phyloP scores from a whole-genome alignment of 805 yeast species.

The Hanseniaspora lindneri region DNA sequence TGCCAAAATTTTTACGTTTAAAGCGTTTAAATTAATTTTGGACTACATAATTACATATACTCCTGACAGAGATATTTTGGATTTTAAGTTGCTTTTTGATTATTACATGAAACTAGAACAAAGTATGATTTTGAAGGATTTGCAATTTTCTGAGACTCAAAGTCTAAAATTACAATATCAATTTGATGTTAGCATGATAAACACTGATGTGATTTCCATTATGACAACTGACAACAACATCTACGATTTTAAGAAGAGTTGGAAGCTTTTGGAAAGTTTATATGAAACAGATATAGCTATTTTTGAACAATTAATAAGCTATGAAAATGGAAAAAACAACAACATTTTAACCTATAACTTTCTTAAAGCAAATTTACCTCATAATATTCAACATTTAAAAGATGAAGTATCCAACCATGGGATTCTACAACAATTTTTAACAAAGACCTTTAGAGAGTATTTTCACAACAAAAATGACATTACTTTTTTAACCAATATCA shows the following conservation, averaged over 20 bases:
- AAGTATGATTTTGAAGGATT: slow-evolving; percentile 11
- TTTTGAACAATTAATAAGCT: not conserved
- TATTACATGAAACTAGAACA: slow-evolving; percentile 13
- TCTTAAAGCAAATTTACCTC: not conserved
- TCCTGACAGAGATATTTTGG: not conserved
- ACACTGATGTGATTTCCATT: not conserved
- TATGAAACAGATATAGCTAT: not conserved
- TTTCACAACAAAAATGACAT: not conserved
- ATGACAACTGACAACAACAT: not conserved
- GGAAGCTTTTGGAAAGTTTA: not conserved
- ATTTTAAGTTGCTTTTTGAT: slow-evolving; percentile 3
- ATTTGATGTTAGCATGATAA: not conserved
- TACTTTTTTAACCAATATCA: not conserved
- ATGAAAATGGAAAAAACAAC: slow-evolving; percentile 9
- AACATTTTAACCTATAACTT: slow-evolving; percentile 10
- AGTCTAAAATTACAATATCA: slow-evolving; percentile 4
- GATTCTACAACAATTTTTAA: slow-evolving; percentile 10
- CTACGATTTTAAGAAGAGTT: slow-evolving; percentile 3
- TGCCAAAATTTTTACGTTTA: not conserved
- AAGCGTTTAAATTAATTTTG: not conserved
- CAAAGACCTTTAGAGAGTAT: slow-evolving; percentile 10
- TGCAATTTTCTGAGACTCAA: slow-evolving; percentile 2
- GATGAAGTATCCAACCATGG: slow-evolving; percentile 12
- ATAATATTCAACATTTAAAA: not conserved
- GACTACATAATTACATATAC: slow-evolving; percentile 2